These are phyloP conservation scores for Peronospora destructor DNA, from an alignment of 352 stramenopile species.

Conservation along the genomic window DNA sequence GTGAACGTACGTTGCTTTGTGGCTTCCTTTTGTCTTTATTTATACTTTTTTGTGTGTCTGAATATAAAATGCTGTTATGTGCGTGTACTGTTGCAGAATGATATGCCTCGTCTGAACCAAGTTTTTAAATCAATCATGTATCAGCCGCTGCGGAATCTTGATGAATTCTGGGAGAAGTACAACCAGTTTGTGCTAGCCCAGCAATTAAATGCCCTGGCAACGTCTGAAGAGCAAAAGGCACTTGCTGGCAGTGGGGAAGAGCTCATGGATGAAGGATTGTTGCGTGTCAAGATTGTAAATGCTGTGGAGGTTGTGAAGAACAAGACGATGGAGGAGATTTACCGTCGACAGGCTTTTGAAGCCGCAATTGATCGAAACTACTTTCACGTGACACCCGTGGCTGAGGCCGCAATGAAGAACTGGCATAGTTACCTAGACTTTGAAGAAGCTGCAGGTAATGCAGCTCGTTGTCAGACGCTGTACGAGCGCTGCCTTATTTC, in stretches of 20 bases:
- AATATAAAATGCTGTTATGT: neutral
- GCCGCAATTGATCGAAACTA: slow-evolving; percentile 74
- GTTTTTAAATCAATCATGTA: slow-evolving; percentile 77
- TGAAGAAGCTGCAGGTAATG: slow-evolving; percentile 53
- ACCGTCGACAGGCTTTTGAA: slow-evolving; percentile 63
- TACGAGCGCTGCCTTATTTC: slow-evolving; percentile 80
- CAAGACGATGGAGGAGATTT: slow-evolving; percentile 53
- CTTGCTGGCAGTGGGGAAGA: slow-evolving; percentile 47
- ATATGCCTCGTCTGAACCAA: slow-evolving; percentile 73
- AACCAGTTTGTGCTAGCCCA: slow-evolving; percentile 79
- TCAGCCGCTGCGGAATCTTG: slow-evolving; percentile 64
- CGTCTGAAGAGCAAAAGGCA: slow-evolving; percentile 49
- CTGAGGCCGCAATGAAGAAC: slow-evolving; percentile 59
- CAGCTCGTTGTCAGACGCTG: slow-evolving; percentile 45
- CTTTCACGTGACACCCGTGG: slow-evolving; percentile 73
- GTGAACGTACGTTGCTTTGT: slow-evolving; percentile 42
- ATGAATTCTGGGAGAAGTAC: slow-evolving; percentile 83
- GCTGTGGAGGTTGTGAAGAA: slow-evolving; percentile 67
- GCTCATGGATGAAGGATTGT: slow-evolving; percentile 68
- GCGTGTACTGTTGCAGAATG: slow-evolving; percentile 37
- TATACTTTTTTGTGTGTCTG: neutral
- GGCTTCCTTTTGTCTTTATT: neutral
- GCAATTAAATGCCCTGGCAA: slow-evolving; percentile 54
- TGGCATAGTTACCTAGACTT: slow-evolving; percentile 79
- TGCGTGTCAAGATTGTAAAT: slow-evolving; percentile 81